Percentiles rank a stretch among this genome's conserved stretches.
phyloP scores from a whole-genome alignment of 805 yeast genomes.

The Sugiyamaella americana region DNA sequence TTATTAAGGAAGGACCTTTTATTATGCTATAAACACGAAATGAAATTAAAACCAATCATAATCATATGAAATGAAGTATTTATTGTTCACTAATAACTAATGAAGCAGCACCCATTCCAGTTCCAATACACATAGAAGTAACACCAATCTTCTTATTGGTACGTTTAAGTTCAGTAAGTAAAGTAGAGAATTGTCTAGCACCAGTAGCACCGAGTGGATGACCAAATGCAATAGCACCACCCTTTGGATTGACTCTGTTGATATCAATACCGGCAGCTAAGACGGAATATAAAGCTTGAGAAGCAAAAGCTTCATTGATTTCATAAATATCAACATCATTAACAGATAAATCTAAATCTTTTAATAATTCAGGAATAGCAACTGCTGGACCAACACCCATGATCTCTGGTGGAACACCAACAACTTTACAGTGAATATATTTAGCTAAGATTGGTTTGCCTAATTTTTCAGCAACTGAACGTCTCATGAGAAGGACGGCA shows the following conservation, averaged over 20 bases:
- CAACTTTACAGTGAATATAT: slow-evolving; percentile 69
- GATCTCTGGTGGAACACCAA: slow-evolving; percentile 94
- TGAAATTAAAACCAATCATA: background rate
- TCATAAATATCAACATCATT: slow-evolving; percentile 73
- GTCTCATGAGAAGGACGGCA: slow-evolving; percentile 74
- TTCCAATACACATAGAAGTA: slow-evolving; percentile 95
- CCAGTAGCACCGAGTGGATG: slow-evolving; percentile 92
- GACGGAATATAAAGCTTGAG: slow-evolving; percentile 80
- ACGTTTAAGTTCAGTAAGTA: slow-evolving; percentile 66
- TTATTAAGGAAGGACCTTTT: background rate
- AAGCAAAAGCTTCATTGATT: slow-evolving; percentile 95
- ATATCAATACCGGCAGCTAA: slow-evolving; percentile 58
- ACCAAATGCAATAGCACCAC: slow-evolving; percentile 96
- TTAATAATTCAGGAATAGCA: slow-evolving; percentile 82
- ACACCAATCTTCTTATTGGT: slow-evolving; percentile 76
- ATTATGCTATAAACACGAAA: background rate
- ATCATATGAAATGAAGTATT: background rate
- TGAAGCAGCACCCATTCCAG: slow-evolving; percentile 98
- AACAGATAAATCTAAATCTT: slow-evolving; percentile 50
- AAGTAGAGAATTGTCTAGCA: slow-evolving; percentile 87
- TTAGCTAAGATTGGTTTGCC: slow-evolving; percentile 72
- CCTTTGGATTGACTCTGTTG: slow-evolving; percentile 77
- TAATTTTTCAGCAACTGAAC: slow-evolving; percentile 73
- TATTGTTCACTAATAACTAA: slow-evolving; percentile 48
- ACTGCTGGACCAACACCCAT: slow-evolving; percentile 98